Conservation (phyloP, 371 early-diverging fungal species). For the Haplosporangium sp. region DNA sequence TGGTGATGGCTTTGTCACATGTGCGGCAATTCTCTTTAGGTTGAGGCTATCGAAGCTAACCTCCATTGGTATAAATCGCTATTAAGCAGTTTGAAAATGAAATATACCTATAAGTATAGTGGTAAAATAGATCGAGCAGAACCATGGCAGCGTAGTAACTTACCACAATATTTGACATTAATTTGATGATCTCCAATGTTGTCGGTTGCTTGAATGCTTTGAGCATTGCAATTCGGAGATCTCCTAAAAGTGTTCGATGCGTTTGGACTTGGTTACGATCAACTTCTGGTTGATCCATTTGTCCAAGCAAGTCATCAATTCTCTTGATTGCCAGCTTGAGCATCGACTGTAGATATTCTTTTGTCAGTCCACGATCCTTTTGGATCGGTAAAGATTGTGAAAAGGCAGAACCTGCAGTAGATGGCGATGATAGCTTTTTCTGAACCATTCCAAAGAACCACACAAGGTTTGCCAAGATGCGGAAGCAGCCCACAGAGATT, state of each 20-base stretch:
- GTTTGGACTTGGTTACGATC: constrained; percentile 18
- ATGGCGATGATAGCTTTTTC: constrained; percentile 27
- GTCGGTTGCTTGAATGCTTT: constrained; percentile 38
- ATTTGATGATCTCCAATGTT: constrained; percentile 32
- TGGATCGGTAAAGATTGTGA: background rate
- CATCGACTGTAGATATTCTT: constrained; percentile 48
- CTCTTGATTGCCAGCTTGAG: constrained; percentile 44
- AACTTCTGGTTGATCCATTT: constrained; percentile 54
- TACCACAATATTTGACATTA: constrained; percentile 44
- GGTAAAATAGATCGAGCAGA: background rate
- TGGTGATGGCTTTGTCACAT: constrained; percentile 24
- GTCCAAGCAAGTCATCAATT: constrained; percentile 28
- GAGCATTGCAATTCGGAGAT: constrained; percentile 40
- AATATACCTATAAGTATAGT: background rate
- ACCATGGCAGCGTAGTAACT: background rate
- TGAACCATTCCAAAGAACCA: constrained; percentile 70
- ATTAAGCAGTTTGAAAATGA: background rate
- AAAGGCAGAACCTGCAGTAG: background rate
- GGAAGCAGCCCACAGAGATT: constrained; percentile 62
- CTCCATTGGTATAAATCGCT: constrained; percentile 47
- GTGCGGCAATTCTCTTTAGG: constrained; percentile 37
- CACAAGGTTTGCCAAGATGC: constrained; percentile 62
- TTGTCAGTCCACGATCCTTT: constrained; percentile 21
- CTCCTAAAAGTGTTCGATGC: constrained; percentile 26
- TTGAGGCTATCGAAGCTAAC: constrained; percentile 21